phyloP scores from a whole-genome alignment of 352 stramenopile species.

The Phytopythium montanum region DNA sequence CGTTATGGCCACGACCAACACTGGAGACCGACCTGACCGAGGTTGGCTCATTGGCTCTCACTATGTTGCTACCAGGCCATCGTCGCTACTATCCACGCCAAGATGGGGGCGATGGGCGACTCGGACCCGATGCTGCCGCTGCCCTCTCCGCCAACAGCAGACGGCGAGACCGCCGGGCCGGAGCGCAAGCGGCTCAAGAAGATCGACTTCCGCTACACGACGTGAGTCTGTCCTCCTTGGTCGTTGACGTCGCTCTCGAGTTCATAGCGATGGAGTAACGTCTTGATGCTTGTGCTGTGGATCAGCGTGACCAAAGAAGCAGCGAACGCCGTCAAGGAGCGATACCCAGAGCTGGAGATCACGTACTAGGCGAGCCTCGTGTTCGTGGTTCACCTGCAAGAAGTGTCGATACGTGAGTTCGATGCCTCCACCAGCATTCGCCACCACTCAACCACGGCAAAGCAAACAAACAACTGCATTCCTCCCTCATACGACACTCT shows the following conservation, averaged over 20 bases:
- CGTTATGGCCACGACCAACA: background rate
- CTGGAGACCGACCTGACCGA: background rate
- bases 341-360: slow-evolving; percentile 44
- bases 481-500: background rate
- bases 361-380: slow-evolving; percentile 20
- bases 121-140: slow-evolving; percentile 16
- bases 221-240: slow-evolving; percentile 35
- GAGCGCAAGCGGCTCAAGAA: slow-evolving; percentile 87
- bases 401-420: background rate
- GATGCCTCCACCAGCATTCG: background rate
- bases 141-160: slow-evolving; percentile 12
- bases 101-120: slow-evolving; percentile 49
- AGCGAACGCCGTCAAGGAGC: slow-evolving; percentile 63
- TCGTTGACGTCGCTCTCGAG: background rate
- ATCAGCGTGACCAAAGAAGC: slow-evolving; percentile 83
- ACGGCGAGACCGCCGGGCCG: slow-evolving; percentile 43
- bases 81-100: slow-evolving; percentile 68
- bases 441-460: background rate
- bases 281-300: background rate
- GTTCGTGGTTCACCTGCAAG: background rate
- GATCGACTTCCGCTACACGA: slow-evolving; percentile 88
- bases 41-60: background rate
- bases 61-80: slow-evolving; percentile 33
- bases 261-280: background rate
- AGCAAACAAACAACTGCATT: background rate